A percentile compares a stretch with the other conserved stretches of the same genome.
Conservation (phyloP, 345 rosid genomes). For the Firmiana major region DNA sequence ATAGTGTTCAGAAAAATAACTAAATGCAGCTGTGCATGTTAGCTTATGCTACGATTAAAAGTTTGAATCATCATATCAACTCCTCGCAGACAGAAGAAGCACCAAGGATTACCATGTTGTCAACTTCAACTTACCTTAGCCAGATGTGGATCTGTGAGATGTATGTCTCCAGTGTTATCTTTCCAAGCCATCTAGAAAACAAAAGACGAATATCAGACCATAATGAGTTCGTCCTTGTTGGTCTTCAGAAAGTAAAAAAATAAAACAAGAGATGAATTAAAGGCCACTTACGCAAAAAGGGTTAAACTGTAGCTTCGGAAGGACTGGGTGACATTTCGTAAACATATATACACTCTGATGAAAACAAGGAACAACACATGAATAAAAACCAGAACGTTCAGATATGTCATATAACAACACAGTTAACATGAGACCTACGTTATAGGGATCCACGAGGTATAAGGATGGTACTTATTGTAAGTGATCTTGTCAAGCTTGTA, state of each 20-base stretch:
- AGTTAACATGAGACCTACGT: constrained; percentile 54
- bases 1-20: background rate
- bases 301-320: constrained; percentile 88
- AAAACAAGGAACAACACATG: constrained; percentile 18
- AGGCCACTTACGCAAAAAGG: constrained; percentile 77
- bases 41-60: background rate
- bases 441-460: constrained; percentile 98
- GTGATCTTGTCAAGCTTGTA: constrained; percentile 91
- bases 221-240: background rate
- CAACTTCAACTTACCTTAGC: constrained; percentile 64
- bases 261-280: constrained; percentile 4
- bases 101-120: background rate
- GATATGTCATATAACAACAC: constrained; percentile 1
- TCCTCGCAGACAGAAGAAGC: background rate
- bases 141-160: constrained; percentile 93
- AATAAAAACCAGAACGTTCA: constrained; percentile 3
- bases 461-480: constrained; percentile 97
- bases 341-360: constrained; percentile 81
- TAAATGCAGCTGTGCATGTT: background rate
- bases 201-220: background rate
- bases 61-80: background rate
- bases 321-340: constrained; percentile 79
- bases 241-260: constrained; percentile 1
- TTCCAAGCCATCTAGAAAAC: constrained; percentile 79
- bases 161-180: constrained; percentile 86